Base-by-base conservation (phyloP, 208 protist species). In the Borovskyia barvae region DNA sequence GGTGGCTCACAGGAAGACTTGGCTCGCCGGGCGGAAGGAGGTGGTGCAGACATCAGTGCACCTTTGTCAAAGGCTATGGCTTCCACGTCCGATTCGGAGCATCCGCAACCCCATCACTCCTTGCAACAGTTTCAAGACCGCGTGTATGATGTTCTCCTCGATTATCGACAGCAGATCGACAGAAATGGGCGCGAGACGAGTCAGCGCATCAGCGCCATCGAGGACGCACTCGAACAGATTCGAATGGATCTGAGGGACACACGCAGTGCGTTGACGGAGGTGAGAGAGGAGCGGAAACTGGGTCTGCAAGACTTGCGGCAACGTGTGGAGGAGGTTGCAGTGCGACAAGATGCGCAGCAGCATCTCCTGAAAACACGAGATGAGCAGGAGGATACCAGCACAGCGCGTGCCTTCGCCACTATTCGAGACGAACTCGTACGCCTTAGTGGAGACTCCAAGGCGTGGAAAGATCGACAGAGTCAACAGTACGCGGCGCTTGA, bases 121-220 rank as follows among this genome's bases (percentile, higher is more conserved):
- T 30, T 69, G 12, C 48, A 41, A 6, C 53, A 15, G 2, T 54
- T 62, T 24, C 52, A 57, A 3, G 63, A 69, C 43, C 63, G 56
- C 6, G 53, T 69, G 3, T 69, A 50, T 25, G 63, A 69, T 24
- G 63, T 69, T 9, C 53, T 69, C 2, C 29, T 26, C 12, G 53
- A 69, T 24, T 56, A 54, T 25, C 63, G 47, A 1, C n/a, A 32
- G 37, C 53, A 61, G 50, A 56, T 69, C 26, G 53, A 69, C 20
- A 62, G 35, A 20, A 30, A 36, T 36, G 53, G 37, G 11, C 32
- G 30, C 20, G 52, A 69, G 52, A 62, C 53, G 3, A 14, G 42
- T 6, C 63, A 47, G 5, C 63, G 63, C 0, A 19, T 69, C n/a
- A 26, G 57, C n/a, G 46, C 30, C 14, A 9, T 69, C 22, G 63